Evolutionary conservation across 2,329 filamentous ascomycete species (phyloP).

Genomic region (Aureobasidium subglaciale): DNA sequence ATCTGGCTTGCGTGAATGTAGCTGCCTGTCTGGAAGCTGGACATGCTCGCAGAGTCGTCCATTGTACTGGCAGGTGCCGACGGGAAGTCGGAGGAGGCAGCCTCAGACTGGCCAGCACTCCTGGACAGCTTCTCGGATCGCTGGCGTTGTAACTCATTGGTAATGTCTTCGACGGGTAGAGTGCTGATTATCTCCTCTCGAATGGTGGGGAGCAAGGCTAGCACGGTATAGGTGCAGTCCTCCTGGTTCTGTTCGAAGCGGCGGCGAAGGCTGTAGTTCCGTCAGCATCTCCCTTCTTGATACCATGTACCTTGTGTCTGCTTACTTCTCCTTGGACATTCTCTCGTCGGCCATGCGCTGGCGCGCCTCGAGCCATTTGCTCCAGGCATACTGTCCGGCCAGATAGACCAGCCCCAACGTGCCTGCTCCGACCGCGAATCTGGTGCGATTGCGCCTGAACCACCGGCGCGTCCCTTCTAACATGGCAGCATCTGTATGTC

Average conservation of each 20-base stretch:
- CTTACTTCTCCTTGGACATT: slow-evolving; percentile 90
- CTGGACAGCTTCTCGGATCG: slow-evolving; percentile 66
- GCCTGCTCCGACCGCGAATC: slow-evolving; percentile 79
- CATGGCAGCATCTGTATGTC: slow-evolving; percentile 38
- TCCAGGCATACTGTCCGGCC: slow-evolving; percentile 84
- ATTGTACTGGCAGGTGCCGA: slow-evolving; percentile 60
- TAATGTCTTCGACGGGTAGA: slow-evolving; percentile 86
- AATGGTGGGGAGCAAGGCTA: slow-evolving; percentile 88
- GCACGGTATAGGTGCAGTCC: slow-evolving; percentile 94
- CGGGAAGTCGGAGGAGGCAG: slow-evolving; percentile 49
- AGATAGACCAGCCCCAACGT: slow-evolving; percentile 86
- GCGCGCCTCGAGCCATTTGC: slow-evolving; percentile 84
- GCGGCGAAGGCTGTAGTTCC: slow-evolving; percentile 64
- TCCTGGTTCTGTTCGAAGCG: slow-evolving; percentile 99
- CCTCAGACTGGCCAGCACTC: slow-evolving; percentile 50
- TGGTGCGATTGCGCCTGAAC: slow-evolving; percentile 85
- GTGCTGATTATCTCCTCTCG: slow-evolving; percentile 82
- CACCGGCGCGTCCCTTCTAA: slow-evolving; percentile 74
- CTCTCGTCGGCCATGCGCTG: slow-evolving; percentile 96
- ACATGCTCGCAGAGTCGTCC: slow-evolving; percentile 72
- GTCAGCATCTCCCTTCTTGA: background rate
- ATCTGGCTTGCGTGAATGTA: slow-evolving; percentile 78
- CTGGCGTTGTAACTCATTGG: slow-evolving; percentile 89
- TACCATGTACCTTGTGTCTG: background rate
- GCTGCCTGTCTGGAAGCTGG: slow-evolving; percentile 70